phyloP scores from a whole-genome alignment of 192 early-diverging fungal genomes.

The Rhizophlyctis rosea region DNA sequence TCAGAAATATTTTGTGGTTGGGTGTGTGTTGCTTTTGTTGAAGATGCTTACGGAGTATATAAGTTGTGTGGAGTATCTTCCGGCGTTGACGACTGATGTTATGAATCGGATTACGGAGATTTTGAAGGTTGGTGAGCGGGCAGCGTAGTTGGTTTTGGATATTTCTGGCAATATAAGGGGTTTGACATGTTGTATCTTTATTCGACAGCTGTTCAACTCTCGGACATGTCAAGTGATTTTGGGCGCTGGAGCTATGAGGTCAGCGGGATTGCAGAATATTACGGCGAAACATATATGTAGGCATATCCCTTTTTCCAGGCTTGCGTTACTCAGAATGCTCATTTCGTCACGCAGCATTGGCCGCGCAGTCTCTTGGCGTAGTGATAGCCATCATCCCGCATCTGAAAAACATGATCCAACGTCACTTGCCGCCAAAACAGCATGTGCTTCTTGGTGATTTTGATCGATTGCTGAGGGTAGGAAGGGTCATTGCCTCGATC shows the following conservation, averaged over 20 bases:
- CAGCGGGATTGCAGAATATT: constrained; percentile 96
- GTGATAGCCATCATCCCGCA: constrained; percentile 86
- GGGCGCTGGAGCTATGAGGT: constrained; percentile 93
- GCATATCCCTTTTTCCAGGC: constrained; percentile 1
- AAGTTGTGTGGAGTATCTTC: constrained; percentile 76
- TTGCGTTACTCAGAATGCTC: background rate
- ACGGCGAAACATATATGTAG: constrained; percentile 91
- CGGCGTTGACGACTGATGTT: constrained; percentile 75
- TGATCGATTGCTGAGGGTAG: constrained; percentile 68
- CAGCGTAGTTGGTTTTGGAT: constrained; percentile 2
- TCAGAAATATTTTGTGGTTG: constrained; percentile 82
- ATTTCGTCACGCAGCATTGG: constrained; percentile 61
- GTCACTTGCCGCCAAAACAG: constrained; percentile 74
- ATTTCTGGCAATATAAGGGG: background rate
- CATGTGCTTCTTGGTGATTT: constrained; percentile 81
- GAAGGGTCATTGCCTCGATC: background rate
- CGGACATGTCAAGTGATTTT: constrained; percentile 94
- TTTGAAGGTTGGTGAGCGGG: constrained; percentile 56
- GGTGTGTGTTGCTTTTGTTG: constrained; percentile 81
- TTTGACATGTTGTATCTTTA: background rate
- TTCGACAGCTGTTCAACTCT: constrained; percentile 87
- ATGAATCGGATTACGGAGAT: constrained; percentile 86
- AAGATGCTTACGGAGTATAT: constrained; percentile 93
- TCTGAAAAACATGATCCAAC: constrained; percentile 70
- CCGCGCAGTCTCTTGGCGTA: constrained; percentile 86